Conservation (phyloP, 192 early-diverging fungal species). For the Coemansia sp. region DNA sequence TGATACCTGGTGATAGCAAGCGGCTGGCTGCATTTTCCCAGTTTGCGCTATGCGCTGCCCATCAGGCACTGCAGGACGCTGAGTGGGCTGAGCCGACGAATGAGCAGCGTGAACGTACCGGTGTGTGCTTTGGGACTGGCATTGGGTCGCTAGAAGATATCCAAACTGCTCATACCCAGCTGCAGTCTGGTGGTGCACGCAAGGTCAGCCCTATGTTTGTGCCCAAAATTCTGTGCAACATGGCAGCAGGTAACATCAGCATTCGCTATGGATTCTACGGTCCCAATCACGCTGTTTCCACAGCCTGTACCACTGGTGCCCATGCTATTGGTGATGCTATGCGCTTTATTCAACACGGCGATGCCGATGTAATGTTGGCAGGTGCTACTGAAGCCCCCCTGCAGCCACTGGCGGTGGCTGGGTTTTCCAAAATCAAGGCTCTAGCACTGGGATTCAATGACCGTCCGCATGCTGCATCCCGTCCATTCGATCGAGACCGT, state of each 20-base stretch:
- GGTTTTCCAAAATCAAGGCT: slow-evolving; percentile 80
- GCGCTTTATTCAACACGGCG: slow-evolving; percentile 87
- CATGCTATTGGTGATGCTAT: slow-evolving; percentile 93
- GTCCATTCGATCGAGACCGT: slow-evolving; percentile 86
- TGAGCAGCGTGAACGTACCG: slow-evolving; percentile 63
- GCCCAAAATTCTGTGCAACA: slow-evolving; percentile 86
- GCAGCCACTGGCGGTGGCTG: slow-evolving; percentile 82
- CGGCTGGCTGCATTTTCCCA: slow-evolving; percentile 83
- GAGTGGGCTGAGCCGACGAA: slow-evolving; percentile 61
- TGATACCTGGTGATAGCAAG: slow-evolving; percentile 70
- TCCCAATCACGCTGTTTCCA: slow-evolving; percentile 89
- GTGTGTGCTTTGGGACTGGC: slow-evolving; percentile 93
- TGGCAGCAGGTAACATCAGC: slow-evolving; percentile 91
- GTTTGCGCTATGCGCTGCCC: slow-evolving; percentile 77
- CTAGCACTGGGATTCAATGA: slow-evolving; percentile 81
- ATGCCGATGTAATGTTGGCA: slow-evolving; percentile 94
- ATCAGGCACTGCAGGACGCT: slow-evolving; percentile 82
- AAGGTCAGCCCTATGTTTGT: slow-evolving; percentile 89
- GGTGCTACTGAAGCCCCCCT: slow-evolving; percentile 86
- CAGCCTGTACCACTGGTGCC: slow-evolving; percentile 94
- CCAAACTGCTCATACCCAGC: slow-evolving; percentile 55
- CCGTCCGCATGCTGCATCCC: slow-evolving; percentile 69
- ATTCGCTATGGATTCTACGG: slow-evolving; percentile 83
- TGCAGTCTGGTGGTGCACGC: slow-evolving; percentile 56
- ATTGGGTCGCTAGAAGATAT: slow-evolving; percentile 92